phyloP scores from a whole-genome alignment of 2,329 filamentous ascomycete species.

The Penicillium digitatum region DNA sequence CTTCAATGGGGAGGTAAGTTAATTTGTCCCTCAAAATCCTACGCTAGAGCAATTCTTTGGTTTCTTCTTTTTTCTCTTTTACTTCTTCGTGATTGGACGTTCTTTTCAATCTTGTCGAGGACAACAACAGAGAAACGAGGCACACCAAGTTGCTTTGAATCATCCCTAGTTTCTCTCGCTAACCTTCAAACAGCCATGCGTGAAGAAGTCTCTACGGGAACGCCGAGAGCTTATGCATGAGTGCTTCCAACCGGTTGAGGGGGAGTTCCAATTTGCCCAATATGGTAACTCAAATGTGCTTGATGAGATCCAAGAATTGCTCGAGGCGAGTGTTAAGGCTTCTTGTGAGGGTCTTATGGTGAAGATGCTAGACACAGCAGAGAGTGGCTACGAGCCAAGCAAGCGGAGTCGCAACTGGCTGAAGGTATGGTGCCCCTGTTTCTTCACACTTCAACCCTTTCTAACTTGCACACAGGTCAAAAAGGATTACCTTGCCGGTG shows the following conservation, averaged over 20 bases:
- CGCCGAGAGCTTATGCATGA: conserved; percentile 69
- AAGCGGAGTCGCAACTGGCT: conserved; percentile 98
- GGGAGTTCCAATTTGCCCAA: conserved; percentile 87
- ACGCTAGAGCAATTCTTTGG: not conserved
- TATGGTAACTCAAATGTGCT: conserved; percentile 82
- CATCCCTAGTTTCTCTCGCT: not conserved
- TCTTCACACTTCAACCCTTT: not conserved
- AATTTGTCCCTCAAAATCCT: not conserved
- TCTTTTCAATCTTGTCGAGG: not conserved
- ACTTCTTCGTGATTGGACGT: no score
- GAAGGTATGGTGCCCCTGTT: conserved; percentile 57
- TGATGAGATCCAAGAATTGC: conserved; percentile 85
- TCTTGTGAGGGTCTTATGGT: conserved; percentile 98
- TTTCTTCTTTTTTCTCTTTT: not conserved
- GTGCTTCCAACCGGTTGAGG: conserved; percentile 74
- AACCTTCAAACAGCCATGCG: conserved; percentile 55
- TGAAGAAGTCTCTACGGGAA: conserved; percentile 81
- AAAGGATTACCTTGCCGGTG: conserved; percentile 91
- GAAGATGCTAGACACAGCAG: conserved; percentile 92
- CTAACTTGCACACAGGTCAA: conserved; percentile 62
- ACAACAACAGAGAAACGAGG: not conserved
- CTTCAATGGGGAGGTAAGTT: conserved; percentile 71
- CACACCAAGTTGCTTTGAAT: not conserved
- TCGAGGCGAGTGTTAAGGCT: conserved; percentile 92
- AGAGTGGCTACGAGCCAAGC: conserved; percentile 93